Evolutionary conservation across 352 stramenopile genomes (phyloP).

Genomic region (Phytophthora foliorum): DNA sequence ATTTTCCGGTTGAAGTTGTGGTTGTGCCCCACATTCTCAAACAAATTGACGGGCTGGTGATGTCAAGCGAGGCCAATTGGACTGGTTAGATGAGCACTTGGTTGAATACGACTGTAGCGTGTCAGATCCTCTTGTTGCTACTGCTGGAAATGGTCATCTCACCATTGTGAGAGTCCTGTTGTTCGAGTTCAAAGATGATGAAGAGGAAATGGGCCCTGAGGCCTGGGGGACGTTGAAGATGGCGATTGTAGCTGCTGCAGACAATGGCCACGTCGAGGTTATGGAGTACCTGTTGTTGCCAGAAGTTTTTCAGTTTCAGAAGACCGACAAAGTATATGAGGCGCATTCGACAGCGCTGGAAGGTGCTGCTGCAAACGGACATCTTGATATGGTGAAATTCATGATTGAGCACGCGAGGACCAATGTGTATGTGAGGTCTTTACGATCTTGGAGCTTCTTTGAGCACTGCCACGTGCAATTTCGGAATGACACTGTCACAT

Average conservation of each 20-base stretch:
- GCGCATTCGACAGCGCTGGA: neutral
- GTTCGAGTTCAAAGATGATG: neutral
- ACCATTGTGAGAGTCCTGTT: neutral
- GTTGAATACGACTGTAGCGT: neutral
- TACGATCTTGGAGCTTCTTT: neutral
- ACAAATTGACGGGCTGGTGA: neutral
- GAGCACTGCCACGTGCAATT: neutral
- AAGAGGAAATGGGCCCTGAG: neutral
- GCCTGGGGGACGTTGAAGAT: neutral
- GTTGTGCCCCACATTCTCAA: neutral
- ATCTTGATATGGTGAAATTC: neutral
- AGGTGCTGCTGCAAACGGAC: constrained; percentile 6
- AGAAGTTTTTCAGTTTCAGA: neutral
- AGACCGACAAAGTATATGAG: neutral
- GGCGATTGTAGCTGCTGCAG: neutral
- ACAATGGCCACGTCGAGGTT: neutral
- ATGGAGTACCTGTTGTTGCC: neutral
- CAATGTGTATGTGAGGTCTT: neutral
- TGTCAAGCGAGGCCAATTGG: neutral
- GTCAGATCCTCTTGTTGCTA: neutral
- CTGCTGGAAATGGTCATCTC: neutral
- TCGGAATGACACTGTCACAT: neutral
- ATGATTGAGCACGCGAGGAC: neutral
- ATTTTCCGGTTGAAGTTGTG: neutral
- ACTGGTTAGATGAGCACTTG: neutral